Evolutionary conservation across 192 early-diverging fungal species (phyloP), one percentile per base, ranked within the genome.

Genomic region (Backusella circina): DNA sequence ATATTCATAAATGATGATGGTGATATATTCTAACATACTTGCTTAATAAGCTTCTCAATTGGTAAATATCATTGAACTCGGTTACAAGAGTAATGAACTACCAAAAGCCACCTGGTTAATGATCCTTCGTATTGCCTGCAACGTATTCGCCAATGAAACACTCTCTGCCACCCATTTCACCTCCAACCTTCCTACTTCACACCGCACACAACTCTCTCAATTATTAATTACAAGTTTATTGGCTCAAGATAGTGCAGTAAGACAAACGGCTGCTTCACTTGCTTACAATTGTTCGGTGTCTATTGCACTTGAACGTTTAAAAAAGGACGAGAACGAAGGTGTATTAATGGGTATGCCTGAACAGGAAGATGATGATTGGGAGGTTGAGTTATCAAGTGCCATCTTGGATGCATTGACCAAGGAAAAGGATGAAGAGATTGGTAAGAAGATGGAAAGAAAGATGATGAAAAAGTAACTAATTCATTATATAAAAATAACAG

Each of bases 301-400:
- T 47, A 84, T 90, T 67, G 83, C 85, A 12, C 80, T 74, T 30
- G 80, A 77, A 15, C 83, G 89, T 28, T 57, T 79, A 18, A 37
- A 77, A 3, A 75, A 73, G 47, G 77, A 80, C 15, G 71, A 35
- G 6, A 73, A 71, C 3, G 81, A 84, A 13, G 65, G 54, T 7
- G 26, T 30, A 5, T 16, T 35, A 5, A 75, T 68, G 39, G 74
- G 67, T 16, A 77, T 69, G 15, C 72, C 83, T 1, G 73, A 79
- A 1, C 80, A 83, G 32, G 80, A 86, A 1, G 88, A 88, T 61
- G 91, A 92, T 78, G 91, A 93, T 36, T 95, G 94, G 94, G 75
- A 81, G 28, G 77, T 85, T 16, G 92, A 95, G 71, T 72, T 91
- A 47, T 79, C 89, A 9, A 90, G 91, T 50, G 94, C 92, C 1